Evolutionary conservation across 2,329 filamentous ascomycete species (phyloP).

Genomic region (Penicillium polonicum): DNA sequence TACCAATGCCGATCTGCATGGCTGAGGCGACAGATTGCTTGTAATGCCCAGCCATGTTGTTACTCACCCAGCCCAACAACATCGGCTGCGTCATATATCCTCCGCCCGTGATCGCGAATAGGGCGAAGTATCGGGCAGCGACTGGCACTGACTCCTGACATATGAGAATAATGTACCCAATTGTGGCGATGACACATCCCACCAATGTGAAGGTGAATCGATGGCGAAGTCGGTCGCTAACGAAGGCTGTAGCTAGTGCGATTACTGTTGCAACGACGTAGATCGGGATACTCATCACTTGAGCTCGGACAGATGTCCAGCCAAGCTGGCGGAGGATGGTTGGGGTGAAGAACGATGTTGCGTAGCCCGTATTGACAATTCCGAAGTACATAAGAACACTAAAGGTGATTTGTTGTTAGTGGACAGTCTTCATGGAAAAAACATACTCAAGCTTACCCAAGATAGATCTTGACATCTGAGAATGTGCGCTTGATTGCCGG

Average conservation of each 20-base stretch:
- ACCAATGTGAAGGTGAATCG: constrained; percentile 56
- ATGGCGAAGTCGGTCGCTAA: constrained; percentile 52
- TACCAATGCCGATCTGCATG: constrained; percentile 47
- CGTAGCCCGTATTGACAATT: constrained; percentile 52
- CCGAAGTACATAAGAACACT: constrained; percentile 63
- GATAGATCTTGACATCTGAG: constrained; percentile 40
- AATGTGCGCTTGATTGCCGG: constrained; percentile 50
- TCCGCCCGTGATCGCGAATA: constrained; percentile 56
- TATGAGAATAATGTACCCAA: constrained; percentile 59
- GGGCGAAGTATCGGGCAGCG: constrained; percentile 54
- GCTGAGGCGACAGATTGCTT: constrained; percentile 56
- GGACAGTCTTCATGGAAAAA: constrained; percentile 7
- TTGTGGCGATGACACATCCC: constrained; percentile 51
- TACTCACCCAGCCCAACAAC: constrained; percentile 56
- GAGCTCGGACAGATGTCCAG: constrained; percentile 52
- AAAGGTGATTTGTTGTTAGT: constrained; percentile 3
- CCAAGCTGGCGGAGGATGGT: constrained; percentile 52
- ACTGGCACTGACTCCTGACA: constrained; percentile 49
- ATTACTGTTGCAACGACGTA: constrained; percentile 64
- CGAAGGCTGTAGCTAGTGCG: constrained; percentile 51
- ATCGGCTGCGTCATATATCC: constrained; percentile 58
- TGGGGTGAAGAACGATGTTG: constrained; percentile 45
- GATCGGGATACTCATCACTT: constrained; percentile 55
- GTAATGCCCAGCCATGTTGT: constrained; percentile 59
- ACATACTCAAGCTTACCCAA: constrained; percentile 30